phyloP scores from a whole-genome alignment of 2,329 filamentous ascomycete species.

The Metarhizium humberi region DNA sequence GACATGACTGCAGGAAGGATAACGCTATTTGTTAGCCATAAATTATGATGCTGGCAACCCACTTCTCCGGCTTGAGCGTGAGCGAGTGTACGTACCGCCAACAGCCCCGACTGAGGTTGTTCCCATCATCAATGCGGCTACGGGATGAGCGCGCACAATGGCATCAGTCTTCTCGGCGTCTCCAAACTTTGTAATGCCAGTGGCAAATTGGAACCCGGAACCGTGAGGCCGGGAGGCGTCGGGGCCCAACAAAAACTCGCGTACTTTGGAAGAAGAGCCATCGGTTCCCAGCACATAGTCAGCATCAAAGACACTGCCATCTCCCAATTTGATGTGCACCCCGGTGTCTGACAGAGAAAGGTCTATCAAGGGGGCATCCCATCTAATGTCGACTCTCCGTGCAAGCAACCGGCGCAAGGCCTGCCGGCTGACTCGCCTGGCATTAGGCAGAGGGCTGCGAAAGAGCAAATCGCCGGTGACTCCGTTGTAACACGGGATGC shows the following conservation, averaged over 20 bases:
- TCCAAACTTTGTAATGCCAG: slow-evolving; percentile 15
- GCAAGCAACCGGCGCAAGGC: slow-evolving; percentile 22
- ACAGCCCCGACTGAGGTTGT: slow-evolving; percentile 16
- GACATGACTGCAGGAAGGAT: slow-evolving; percentile 9
- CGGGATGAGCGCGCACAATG: slow-evolving; percentile 20
- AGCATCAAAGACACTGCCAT: slow-evolving; percentile 10
- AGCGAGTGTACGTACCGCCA: slow-evolving; percentile 16
- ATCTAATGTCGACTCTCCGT: slow-evolving; percentile 22
- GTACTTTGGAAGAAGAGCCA: slow-evolving; percentile 19
- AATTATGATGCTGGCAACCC: too few relatives aligned
- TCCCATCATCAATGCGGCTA: slow-evolving; percentile 21
- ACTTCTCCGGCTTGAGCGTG: not conserved
- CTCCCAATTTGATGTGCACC: slow-evolving; percentile 16
- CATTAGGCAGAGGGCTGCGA: slow-evolving; percentile 20
- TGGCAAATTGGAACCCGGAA: slow-evolving; percentile 21
- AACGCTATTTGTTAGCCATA: not conserved
- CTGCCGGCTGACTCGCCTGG: slow-evolving; percentile 24
- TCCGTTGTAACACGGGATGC: slow-evolving; percentile 22
- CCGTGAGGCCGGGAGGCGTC: slow-evolving; percentile 15
- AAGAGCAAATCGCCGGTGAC: slow-evolving; percentile 27
- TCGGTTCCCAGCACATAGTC: slow-evolving; percentile 21
- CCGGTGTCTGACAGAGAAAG: slow-evolving; percentile 5
- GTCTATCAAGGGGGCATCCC: slow-evolving; percentile 15
- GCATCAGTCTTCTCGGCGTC: slow-evolving; percentile 16
- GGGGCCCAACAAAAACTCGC: slow-evolving; percentile 18